Base-by-base conservation (phyloP, 495 filamentous ascomycete species). In the Penicillium cinerascens region DNA sequence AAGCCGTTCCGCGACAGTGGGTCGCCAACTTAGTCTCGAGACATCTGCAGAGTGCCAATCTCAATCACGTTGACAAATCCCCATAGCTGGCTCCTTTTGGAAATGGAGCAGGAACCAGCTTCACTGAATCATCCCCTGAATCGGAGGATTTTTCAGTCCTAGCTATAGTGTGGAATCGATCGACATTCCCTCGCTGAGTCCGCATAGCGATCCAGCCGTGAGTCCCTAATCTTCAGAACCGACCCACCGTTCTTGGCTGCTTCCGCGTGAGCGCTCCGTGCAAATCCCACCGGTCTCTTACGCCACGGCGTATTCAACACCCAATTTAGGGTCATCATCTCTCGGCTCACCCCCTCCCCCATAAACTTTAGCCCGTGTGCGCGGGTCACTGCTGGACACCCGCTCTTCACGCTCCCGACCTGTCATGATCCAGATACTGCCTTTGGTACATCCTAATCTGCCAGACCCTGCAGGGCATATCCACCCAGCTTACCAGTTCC, bases 161-260 rank as follows among this genome's bases (percentile, higher is more conserved):
- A 10, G 21, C 25, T 18, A n/a, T 13, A 44, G 26, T 29, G 42
- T 47, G 26, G n/a, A 20, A 45, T 44, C 16, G 61, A 64, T 64
- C 58, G 46, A 37, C 48, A 45, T 20, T 8, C 3, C 27, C 26
- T 33, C 20, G 18, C 49, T 44, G 44, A 29, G 41, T 9, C 39
- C 21, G 11, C 36, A 61, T 57, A 51, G 33, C 35, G 61, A 59
- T 54, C 49, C 43, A 26, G 27, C 37, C 45, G 20, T 60, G 54
- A 60, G 58, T 64, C 57, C 41, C 42, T 44, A 23, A n/a, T n/a
- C 26, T 45, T 11, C 16, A 8, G 42, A 44, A 9, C 36, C 25
- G 27, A 46, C 52, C 58, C 58, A 61, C 61, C 58, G 58, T 64
- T 61, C 58, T 64, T 59, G 47, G 52, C 52, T 59, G 36, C 47